Evolutionary conservation across 2,329 filamentous ascomycete species (phyloP), one percentile per base, ranked within the genome.

Genomic region (Claviceps sp.): DNA sequence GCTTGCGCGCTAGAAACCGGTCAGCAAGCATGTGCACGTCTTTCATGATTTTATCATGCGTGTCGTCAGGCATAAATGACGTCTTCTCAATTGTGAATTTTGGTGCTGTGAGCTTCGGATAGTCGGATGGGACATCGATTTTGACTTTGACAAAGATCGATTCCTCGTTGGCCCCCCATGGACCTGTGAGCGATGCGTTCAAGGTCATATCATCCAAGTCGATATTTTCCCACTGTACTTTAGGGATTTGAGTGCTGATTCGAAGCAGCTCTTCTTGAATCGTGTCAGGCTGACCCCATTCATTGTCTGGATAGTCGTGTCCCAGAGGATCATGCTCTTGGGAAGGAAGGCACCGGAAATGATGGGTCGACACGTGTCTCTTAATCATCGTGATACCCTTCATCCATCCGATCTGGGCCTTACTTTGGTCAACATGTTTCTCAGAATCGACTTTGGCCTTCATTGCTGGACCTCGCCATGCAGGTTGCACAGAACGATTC

Each of bases 321-420:
- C 72, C 71, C 52, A 78, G 75, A 54, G 78, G 67, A 7, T 67
- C 66, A 56, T 78, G 69, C 64, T 77, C 71, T 68, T 78, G 68
- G 56, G 78, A 71, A 60, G 73, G 65, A 61, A 76, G 64, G 63
- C 77, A 69, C 63, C 64, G 65, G 9, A 60, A 56, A 9, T 57
- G 59, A 42, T 71, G 70, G 13, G 67, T 60, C 1, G 69, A 69
- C 1, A 69, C 62, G 57, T 76, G 79, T 51, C 73, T 70, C 63
- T 76, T 80, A 48, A 73, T 80, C 70, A 83, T 80, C 37, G 76
- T 81, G 54, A 85, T 81, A 5, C 81, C 81, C 60, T 79, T 82
- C 77, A 85, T 84, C 81, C 81, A 85, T 14, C 77, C 79, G 51
- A 85, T 80, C 56, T 84, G 80, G 22, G 76, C 73, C 47, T 76